Conservation (phyloP, 1,284 basidiomycete species). For the Malassezia cuniculi region DNA sequence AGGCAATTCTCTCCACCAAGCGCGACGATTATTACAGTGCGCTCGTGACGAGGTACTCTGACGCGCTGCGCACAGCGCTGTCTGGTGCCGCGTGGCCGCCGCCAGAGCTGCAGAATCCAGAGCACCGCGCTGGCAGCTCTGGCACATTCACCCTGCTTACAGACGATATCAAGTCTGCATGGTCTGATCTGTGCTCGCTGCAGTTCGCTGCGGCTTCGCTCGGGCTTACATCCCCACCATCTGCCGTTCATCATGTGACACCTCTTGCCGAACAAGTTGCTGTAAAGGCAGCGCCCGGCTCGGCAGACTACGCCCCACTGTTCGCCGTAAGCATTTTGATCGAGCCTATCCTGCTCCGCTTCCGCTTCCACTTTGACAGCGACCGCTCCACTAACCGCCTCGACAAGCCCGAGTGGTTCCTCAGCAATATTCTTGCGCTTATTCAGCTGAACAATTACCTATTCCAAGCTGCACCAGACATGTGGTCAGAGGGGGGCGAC, state of each 20-base stretch:
- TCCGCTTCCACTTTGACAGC: slow-evolving; percentile 90
- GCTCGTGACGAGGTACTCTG: not conserved
- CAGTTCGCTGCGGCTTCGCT: slow-evolving; percentile 26
- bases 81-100: slow-evolving; percentile 5
- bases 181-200: slow-evolving; percentile 25
- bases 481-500: slow-evolving; percentile 14
- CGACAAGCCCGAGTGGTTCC: slow-evolving; percentile 96
- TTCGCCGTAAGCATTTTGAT: slow-evolving; percentile 61
- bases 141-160: too few species aligned
- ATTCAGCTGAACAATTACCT: slow-evolving; percentile 47
- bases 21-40: slow-evolving; percentile 3
- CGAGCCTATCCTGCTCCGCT: slow-evolving; percentile 68
- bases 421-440: slow-evolving; percentile 69
- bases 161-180: slow-evolving; percentile 20
- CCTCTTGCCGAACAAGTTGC: not conserved
- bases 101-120: slow-evolving; percentile 6
- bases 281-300: slow-evolving; percentile 15
- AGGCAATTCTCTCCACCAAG: not conserved
- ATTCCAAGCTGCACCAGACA: slow-evolving; percentile 54
- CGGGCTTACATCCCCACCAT: slow-evolving; percentile 13
- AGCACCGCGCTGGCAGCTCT: slow-evolving; percentile 1
- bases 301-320: slow-evolving; percentile 31
- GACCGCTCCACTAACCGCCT: slow-evolving; percentile 72
- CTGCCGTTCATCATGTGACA: slow-evolving; percentile 5
- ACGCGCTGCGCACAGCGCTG: slow-evolving; percentile 2